Percentiles rank a stretch among this genome's conserved stretches.
Conservation (phyloP, 306 rosid species). For the Delonix regia region DNA sequence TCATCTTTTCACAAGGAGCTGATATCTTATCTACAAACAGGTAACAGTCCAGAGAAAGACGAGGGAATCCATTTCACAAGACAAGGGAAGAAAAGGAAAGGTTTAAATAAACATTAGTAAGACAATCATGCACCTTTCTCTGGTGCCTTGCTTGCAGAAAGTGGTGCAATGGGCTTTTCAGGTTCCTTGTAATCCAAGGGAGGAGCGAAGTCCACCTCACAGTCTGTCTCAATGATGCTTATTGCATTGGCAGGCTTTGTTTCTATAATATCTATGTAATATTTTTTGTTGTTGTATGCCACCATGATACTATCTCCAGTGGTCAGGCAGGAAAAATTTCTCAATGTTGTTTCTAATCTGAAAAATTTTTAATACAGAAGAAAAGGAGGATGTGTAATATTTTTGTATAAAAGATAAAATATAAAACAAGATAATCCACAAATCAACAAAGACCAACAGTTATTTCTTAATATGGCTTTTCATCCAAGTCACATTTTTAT, state of each 20-base stretch:
- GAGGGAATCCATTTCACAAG: neutral
- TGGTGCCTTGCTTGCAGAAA: constrained; percentile 42
- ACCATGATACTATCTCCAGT: constrained; percentile 77
- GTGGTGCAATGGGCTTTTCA: constrained; percentile 44
- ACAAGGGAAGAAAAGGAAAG: neutral
- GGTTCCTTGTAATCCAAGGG: constrained; percentile 82
- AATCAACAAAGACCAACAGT: neutral
- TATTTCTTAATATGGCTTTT: no score
- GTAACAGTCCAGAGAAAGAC: neutral
- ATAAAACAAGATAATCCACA: neutral
- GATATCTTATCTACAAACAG: neutral
- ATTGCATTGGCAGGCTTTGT: constrained; percentile 66
- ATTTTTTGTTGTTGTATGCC: constrained; percentile 69
- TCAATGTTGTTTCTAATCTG: constrained; percentile 67
- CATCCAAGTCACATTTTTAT: no score
- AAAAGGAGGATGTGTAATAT: neutral
- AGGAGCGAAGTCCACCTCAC: constrained; percentile 87
- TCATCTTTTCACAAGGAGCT: neutral
- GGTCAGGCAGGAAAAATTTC: constrained; percentile 71
- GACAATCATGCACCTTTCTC: constrained; percentile 49
- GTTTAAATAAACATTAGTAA: neutral
- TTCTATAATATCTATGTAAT: constrained; percentile 69
- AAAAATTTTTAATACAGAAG: no score
- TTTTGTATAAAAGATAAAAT: neutral
- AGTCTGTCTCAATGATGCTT: constrained; percentile 82